Evolutionary conservation across 2,329 filamentous ascomycete species (phyloP).

Genomic region (Torrubiella hemipterigena): DNA sequence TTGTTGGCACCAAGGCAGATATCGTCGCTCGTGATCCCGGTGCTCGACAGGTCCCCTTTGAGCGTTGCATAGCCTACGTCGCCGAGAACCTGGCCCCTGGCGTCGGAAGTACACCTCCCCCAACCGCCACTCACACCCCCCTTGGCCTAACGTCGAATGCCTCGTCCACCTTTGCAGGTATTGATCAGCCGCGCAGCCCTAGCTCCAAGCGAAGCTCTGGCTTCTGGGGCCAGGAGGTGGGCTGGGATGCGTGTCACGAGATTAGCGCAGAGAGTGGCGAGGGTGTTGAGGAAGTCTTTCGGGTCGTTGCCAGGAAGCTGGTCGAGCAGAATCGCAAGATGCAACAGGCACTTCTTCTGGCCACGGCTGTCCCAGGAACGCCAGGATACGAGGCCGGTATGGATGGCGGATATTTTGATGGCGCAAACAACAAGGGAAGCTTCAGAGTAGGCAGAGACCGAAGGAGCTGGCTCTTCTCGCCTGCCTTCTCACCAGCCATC

Average conservation of each 20-base stretch:
- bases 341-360: slow-evolving; percentile 45
- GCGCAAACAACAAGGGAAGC: slow-evolving; percentile 31
- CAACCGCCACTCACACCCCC: slow-evolving; percentile 39
- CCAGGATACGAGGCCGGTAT: slow-evolving; percentile 32
- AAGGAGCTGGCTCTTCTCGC: slow-evolving; percentile 47
- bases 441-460: slow-evolving; percentile 47
- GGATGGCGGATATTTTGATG: slow-evolving; percentile 41
- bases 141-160: slow-evolving; percentile 15
- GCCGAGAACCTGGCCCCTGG: slow-evolving; percentile 78
- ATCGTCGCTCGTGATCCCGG: slow-evolving; percentile 76
- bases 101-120: slow-evolving; percentile 52
- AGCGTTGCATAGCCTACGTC: slow-evolving; percentile 90
- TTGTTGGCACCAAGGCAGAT: slow-evolving; percentile 92
- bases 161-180: slow-evolving; percentile 12
- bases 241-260: slow-evolving; percentile 96
- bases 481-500: slow-evolving; percentile 38
- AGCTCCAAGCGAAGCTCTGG: slow-evolving; percentile 57
- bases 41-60: slow-evolving; percentile 76
- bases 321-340: slow-evolving; percentile 54
- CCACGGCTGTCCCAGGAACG: slow-evolving; percentile 37
- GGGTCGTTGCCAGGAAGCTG: slow-evolving; percentile 51
- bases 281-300: slow-evolving; percentile 92
- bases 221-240: slow-evolving; percentile 85
- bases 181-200: slow-evolving; percentile 44
- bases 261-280: slow-evolving; percentile 89